Base-by-base conservation (phyloP, 2,329 filamentous ascomycete species). In the Pseudogymnoascus sp. region DNA sequence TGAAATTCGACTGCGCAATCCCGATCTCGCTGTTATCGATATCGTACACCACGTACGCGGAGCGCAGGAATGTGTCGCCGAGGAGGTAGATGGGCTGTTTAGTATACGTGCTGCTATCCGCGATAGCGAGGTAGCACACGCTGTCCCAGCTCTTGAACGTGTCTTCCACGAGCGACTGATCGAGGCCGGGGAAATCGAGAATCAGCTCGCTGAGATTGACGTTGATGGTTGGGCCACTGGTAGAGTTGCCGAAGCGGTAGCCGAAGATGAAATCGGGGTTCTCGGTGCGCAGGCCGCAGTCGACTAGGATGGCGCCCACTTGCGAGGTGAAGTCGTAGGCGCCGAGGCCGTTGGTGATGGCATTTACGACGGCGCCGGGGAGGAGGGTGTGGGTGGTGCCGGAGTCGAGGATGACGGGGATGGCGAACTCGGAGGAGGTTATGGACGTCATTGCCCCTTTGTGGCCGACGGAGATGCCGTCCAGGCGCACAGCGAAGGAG, bases 371-470 rank as follows among this genome's bases (percentile, higher is more conserved):
- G 60, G 83, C 78, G 63, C 82, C 78, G 1, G 89, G 89, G 0
- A 92, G 75, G 69, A 89, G 89, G 66, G 81, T 87, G 64, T 90
- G 77, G 2, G 86, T 89, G n/a, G 86, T 88, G 37, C 89, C 89
- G 0, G 87, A 89, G 73, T 92, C 89, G 36, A 92, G 80, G 4
- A 92, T 79, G 2, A 85, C 87, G 3, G 82, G 75, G 75, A 71
- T 27, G 72, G 71, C 62, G 59, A 67, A 61, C n/a, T 6, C n/a
- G 37, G 67, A 60, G 2, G 63, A 55, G 0, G 73, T 69, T 21
- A 79, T 64, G 40, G 68, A 70, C 69, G 67, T 68, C 64, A 84
- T 81, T 59, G 68, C 74, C 4, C 82, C 82, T 62, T 78, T 72
- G 60, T 69, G 69, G 62, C 75, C 77, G 61, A 82, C 69, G 9